These are phyloP conservation scores for Aspergillus pseudoterreus DNA, from an alignment of 2,329 filamentous ascomycete genomes.

Conservation along the genomic window DNA sequence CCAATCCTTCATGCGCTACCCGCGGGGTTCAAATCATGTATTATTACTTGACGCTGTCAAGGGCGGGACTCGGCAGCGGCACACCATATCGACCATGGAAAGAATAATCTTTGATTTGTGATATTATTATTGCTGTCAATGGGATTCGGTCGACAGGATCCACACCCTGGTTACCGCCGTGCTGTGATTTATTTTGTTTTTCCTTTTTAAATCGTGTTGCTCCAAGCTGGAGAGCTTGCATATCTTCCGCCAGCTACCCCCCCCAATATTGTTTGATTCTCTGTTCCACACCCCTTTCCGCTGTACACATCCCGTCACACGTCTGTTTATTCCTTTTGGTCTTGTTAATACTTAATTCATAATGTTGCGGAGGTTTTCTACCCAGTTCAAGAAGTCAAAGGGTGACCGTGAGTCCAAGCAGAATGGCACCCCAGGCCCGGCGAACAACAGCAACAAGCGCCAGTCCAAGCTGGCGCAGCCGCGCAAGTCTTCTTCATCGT, in stretches of 20 bases:
- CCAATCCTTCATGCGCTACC: conserved; percentile 1
- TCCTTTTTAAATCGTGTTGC: conserved; percentile 15
- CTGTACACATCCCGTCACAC: not conserved
- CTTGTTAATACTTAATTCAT: conserved; percentile 13
- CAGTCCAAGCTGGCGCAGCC: conserved; percentile 28
- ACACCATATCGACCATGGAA: not conserved
- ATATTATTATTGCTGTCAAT: conserved; percentile 11
- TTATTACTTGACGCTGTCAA: conserved; percentile 3
- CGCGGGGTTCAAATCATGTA: conserved; percentile 8
- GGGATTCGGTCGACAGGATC: conserved; percentile 12
- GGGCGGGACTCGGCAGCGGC: conserved; percentile 1
- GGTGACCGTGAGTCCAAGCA: conserved; percentile 32
- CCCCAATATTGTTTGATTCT: conserved; percentile 1
- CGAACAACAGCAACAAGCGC: conserved; percentile 26
- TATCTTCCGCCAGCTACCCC: not conserved
- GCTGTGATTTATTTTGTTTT: conserved; percentile 4
- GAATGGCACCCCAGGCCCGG: conserved; percentile 17
- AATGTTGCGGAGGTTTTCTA: conserved; percentile 40
- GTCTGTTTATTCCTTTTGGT: conserved; percentile 1
- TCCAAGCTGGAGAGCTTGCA: conserved; percentile 2
- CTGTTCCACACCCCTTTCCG: not conserved
- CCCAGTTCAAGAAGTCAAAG: conserved; percentile 38
- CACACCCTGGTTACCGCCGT: conserved; percentile 5
- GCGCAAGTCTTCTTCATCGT: conserved; percentile 21
- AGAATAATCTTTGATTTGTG: not conserved